Base-by-base conservation (phyloP, 2,329 filamentous ascomycete species). In the Kalmusia sp. region DNA sequence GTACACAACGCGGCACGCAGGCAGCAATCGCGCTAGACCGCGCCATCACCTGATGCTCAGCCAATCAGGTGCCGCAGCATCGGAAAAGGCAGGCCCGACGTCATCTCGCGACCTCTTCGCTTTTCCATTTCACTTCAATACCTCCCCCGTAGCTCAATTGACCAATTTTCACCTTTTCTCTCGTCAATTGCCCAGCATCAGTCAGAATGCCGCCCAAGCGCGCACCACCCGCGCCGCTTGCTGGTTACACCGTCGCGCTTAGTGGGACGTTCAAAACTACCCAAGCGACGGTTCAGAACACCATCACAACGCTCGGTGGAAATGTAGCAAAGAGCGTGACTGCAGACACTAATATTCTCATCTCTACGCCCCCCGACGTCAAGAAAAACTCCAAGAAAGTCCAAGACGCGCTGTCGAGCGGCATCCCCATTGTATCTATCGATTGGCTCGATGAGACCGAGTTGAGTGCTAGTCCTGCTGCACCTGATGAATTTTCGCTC, bases 381-480 rank as follows among this genome's bases (percentile, higher is more conserved):
- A 71, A 79, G 6, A 81, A 79, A 38, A 70, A 71, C 1, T 79
- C 80, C 0, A 67, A 74, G 37, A 88, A 88, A 64, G 80, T 84
- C 58, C 76, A 75, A 61, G 71, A 81, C 14, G 83, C 80, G 4
- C 68, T 76, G 8, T 61, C 76, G 11, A 76, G 80, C 28, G 76
- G 69, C 17, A 72, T 88, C 11, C 79, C 79, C 2, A 79, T 91
- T 39, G 80, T 91, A 22, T 78, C 73, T 8, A 69, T 87, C 0
- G 73, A 82, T 12, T 92, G 89, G 89, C 73, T 87, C n/a, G 58
- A 82, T 2, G 80, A 86, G n/a, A 86, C 80, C 19, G 73, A 74
- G 12, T 69, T 74, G 14, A 76, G 75, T 39, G 67, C 73, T 9
- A 77, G 74, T 27, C 63, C 79, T 7, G 61, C 76, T 7, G 76